Conservation (phyloP, 208 protist genomes). For the Herpetomonas tarakana region DNA sequence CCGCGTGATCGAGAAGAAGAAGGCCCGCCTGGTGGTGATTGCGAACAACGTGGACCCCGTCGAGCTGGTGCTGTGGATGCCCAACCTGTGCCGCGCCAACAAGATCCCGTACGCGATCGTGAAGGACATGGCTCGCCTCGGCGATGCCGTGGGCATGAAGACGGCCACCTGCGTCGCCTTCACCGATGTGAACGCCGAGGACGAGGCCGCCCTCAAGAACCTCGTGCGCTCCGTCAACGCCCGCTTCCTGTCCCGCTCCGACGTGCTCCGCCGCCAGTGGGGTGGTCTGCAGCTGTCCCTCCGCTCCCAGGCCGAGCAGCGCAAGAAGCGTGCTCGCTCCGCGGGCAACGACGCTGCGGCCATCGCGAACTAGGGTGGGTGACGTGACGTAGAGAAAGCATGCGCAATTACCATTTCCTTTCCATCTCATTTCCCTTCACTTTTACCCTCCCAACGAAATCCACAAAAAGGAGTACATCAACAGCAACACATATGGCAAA, state of each 20-base stretch:
- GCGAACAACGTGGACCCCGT: slow-evolving; percentile 99
- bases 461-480: no score
- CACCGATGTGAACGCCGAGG: slow-evolving; percentile 94
- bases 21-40: slow-evolving; percentile 99
- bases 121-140: slow-evolving; percentile 98
- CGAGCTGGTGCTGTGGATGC: slow-evolving; percentile 99
- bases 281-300: slow-evolving; percentile 91
- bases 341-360: slow-evolving; percentile 63
- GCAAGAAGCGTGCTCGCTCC: slow-evolving; percentile 80
- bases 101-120: slow-evolving; percentile 99
- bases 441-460: no score
- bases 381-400: no score
- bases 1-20: slow-evolving; percentile 97
- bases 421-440: no score
- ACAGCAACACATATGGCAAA: no score
- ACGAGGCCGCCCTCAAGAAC: slow-evolving; percentile 90
- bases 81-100: slow-evolving; percentile 98
- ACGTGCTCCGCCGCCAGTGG: slow-evolving; percentile 92
- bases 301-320: slow-evolving; percentile 72
- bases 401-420: no score
- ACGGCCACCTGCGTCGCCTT: slow-evolving; percentile 95
- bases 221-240: slow-evolving; percentile 91
- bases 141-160: slow-evolving; percentile 97
- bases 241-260: slow-evolving; percentile 94
- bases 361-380: slow-evolving; percentile 16